Evolutionary conservation across 2,329 filamentous ascomycete species (phyloP).

Genomic region (Pseudofabraea citricarpa): DNA sequence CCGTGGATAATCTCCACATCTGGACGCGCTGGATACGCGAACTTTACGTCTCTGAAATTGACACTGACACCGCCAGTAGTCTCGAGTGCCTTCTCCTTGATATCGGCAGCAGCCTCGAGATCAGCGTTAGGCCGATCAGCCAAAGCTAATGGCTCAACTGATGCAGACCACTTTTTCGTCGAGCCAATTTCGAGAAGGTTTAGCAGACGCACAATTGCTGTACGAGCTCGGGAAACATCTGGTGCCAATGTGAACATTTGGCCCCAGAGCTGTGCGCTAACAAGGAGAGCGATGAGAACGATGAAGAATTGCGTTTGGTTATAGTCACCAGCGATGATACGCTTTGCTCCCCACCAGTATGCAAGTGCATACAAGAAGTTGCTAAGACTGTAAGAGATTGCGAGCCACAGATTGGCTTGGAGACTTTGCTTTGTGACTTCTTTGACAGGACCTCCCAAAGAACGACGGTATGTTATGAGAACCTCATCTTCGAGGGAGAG

Average conservation of each 20-base stretch:
- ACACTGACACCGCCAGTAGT: slow-evolving; percentile 31
- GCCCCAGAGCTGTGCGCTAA: slow-evolving; percentile 68
- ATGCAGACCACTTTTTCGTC: background rate
- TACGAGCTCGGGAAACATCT: slow-evolving; percentile 64
- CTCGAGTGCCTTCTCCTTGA: slow-evolving; percentile 9
- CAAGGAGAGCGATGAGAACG: slow-evolving; percentile 65
- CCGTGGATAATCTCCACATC: slow-evolving; percentile 27
- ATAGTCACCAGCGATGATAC: slow-evolving; percentile 62
- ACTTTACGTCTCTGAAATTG: slow-evolving; percentile 53
- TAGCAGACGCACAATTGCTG: slow-evolving; percentile 54
- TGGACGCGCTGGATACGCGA: slow-evolving; percentile 60
- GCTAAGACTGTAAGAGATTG: slow-evolving; percentile 42
- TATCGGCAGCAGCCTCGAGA: background rate
- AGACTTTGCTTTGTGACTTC: slow-evolving; percentile 5
- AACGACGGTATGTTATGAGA: slow-evolving; percentile 54
- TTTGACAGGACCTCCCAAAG: slow-evolving; percentile 40
- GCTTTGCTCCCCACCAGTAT: slow-evolving; percentile 75
- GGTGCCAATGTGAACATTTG: slow-evolving; percentile 72
- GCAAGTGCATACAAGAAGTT: slow-evolving; percentile 68
- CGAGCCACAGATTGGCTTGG: background rate
- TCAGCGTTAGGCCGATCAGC: background rate
- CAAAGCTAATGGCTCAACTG: slow-evolving; percentile 30
- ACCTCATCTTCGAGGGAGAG: slow-evolving; percentile 44
- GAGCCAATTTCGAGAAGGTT: slow-evolving; percentile 35
- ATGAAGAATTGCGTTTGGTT: slow-evolving; percentile 68